Percentiles rank a stretch among this genome's conserved stretches.
phyloP scores from a whole-genome alignment of 2,329 filamentous ascomycete genomes.

The Didymella pomorum region DNA sequence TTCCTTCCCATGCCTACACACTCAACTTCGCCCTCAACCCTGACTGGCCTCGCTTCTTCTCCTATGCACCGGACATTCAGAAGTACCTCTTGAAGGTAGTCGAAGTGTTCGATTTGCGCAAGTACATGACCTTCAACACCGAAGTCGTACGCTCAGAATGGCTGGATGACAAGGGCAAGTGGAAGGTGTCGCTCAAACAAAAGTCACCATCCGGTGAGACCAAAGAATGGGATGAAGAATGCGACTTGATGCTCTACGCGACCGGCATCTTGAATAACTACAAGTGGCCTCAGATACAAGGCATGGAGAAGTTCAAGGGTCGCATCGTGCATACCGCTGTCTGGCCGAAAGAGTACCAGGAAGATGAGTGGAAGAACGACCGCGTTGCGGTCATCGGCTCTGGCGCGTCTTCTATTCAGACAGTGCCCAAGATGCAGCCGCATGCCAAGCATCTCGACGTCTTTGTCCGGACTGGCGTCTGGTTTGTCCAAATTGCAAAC shows the following conservation, averaged over 20 bases:
- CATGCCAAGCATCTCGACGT: constrained; percentile 56
- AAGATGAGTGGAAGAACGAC: constrained; percentile 53
- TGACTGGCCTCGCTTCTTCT: constrained; percentile 59
- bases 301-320: constrained; percentile 57
- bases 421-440: constrained; percentile 58
- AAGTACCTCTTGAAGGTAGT: constrained; percentile 60
- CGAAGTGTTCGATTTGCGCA: constrained; percentile 58
- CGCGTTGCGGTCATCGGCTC: constrained; percentile 57
- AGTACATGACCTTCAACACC: constrained; percentile 63
- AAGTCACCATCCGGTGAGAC: constrained; percentile 43
- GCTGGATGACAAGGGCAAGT: constrained; percentile 59
- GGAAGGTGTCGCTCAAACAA: constrained; percentile 59
- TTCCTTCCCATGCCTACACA: constrained; percentile 57
- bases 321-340: constrained; percentile 54
- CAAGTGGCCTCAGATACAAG: constrained; percentile 51
- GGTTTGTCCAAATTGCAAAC: constrained; percentile 57
- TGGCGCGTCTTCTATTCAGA: constrained; percentile 56
- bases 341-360: constrained; percentile 58
- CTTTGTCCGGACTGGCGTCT: constrained; percentile 57
- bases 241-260: constrained; percentile 55
- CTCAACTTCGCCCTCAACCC: constrained; percentile 56
- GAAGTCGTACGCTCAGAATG: constrained; percentile 58
- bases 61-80: constrained; percentile 57
- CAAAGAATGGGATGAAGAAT: constrained; percentile 54
- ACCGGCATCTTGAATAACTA: constrained; percentile 55